phyloP scores from a whole-genome alignment of 2,329 filamentous ascomycete genomes.

The Fusarium phyllophilum region DNA sequence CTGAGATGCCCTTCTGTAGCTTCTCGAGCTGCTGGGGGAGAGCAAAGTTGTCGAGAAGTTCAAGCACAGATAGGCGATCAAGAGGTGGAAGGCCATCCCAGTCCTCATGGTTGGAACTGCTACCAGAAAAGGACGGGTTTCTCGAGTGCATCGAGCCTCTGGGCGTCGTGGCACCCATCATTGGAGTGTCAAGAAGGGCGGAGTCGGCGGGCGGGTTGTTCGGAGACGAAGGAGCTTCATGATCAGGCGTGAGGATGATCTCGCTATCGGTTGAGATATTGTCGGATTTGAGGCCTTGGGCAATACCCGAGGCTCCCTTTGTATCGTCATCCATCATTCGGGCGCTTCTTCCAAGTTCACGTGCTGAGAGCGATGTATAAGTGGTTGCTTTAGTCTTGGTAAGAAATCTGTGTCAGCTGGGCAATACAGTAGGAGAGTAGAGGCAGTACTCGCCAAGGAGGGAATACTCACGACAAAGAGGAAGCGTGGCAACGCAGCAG shows the following conservation, averaged over 20 bases:
- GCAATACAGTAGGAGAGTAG: not conserved
- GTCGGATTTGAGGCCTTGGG: slow-evolving; percentile 38
- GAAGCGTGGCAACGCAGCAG: not conserved
- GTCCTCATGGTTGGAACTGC: slow-evolving; percentile 86
- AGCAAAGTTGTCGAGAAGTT: slow-evolving; percentile 93
- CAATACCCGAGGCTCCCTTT: slow-evolving; percentile 24
- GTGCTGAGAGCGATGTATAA: not conserved
- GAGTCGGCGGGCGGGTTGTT: slow-evolving; percentile 57
- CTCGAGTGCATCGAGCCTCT: slow-evolving; percentile 73
- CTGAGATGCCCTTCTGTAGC: slow-evolving; percentile 82
- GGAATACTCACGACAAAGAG: slow-evolving; percentile 4
- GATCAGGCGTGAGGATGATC: slow-evolving; percentile 54
- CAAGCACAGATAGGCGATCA: slow-evolving; percentile 90
- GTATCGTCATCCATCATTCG: slow-evolving; percentile 43
- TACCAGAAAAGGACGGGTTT: slow-evolving; percentile 83
- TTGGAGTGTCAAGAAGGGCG: slow-evolving; percentile 60
- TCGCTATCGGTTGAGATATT: slow-evolving; percentile 50
- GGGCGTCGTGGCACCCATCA: slow-evolving; percentile 57
- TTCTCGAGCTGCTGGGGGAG: slow-evolving; percentile 91
- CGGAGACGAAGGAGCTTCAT: slow-evolving; percentile 51
- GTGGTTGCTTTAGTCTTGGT: not conserved
- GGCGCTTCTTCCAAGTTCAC: not conserved
- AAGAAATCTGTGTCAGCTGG: not conserved
- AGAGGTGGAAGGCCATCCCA: slow-evolving; percentile 88
- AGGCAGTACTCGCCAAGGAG: not conserved